Evolutionary conservation across 768 basidiomycete species (phyloP).

Genomic region (Russula ochroleuca): DNA sequence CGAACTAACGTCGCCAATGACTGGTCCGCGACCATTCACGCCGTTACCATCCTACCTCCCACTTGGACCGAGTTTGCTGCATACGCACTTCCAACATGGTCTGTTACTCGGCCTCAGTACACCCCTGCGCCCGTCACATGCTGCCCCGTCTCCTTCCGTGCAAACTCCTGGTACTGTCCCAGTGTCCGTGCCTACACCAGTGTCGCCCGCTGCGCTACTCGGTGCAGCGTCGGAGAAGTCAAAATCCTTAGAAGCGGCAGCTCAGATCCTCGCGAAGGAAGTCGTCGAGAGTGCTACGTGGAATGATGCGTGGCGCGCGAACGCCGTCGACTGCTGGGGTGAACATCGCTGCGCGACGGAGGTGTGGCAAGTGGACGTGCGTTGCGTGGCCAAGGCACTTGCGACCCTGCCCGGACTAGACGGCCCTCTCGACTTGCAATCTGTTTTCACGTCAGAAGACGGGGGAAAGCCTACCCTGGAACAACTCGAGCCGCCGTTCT

Average conservation of each 20-base stretch:
- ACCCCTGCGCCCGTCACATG: constrained; percentile 56
- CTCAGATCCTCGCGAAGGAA: constrained; percentile 58
- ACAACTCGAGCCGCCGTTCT: constrained; percentile 49
- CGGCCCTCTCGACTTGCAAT: constrained; percentile 41
- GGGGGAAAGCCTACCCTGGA: constrained; percentile 27
- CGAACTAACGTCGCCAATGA: constrained; percentile 27
- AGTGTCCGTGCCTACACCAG: constrained; percentile 73
- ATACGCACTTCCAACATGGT: constrained; percentile 62
- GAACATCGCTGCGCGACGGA: constrained; percentile 33
- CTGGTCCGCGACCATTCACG: constrained; percentile 56
- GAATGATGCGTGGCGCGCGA: constrained; percentile 60
- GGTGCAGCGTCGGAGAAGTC: constrained; percentile 62
- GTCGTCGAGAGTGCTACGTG: constrained; percentile 70
- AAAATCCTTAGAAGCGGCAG: constrained; percentile 64
- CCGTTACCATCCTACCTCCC: constrained; percentile 71
- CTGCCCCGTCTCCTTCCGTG: constrained; percentile 45
- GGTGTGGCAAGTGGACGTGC: constrained; percentile 59
- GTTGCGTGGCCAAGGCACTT: constrained; percentile 42
- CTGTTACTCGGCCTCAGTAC: constrained; percentile 58
- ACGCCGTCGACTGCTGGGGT: constrained; percentile 27
- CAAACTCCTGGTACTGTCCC: constrained; percentile 37
- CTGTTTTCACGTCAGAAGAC: constrained; percentile 37
- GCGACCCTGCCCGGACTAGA: constrained; percentile 38
- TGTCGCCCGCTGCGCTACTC: constrained; percentile 71
- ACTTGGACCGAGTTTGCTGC: constrained; percentile 60